Conservation (phyloP, 331 rosid genomes). For the Rhamnella rubrinervis region DNA sequence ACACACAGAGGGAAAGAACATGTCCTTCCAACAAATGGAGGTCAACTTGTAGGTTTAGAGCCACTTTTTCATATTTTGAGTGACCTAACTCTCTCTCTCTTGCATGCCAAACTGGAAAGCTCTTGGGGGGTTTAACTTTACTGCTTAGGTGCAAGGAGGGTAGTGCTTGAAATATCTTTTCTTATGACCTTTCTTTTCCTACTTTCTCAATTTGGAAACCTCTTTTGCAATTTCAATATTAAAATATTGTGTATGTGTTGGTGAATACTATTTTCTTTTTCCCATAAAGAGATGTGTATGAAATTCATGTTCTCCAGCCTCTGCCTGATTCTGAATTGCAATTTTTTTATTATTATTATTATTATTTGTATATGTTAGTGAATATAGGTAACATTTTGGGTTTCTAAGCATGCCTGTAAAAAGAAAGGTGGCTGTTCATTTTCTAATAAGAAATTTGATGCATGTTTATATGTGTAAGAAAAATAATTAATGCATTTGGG, state of each 20-base stretch:
- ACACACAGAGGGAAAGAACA: background rate
- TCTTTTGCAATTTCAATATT: background rate
- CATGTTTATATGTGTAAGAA: too few relatives aligned
- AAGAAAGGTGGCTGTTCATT: too few relatives aligned
- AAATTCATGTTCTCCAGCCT: background rate
- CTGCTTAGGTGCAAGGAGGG: background rate
- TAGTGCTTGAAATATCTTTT: slow-evolving; percentile 11
- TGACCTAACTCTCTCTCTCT: too few relatives aligned
- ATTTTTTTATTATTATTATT: too few relatives aligned
- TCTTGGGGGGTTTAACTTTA: too few relatives aligned
- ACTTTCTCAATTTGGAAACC: slow-evolving; percentile 21
- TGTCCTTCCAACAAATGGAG: background rate
- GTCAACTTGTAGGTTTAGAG: slow-evolving; percentile 3
- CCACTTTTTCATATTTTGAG: background rate
- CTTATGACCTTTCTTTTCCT: slow-evolving; percentile 8
- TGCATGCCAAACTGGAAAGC: too few relatives aligned
- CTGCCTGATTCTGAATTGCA: background rate
- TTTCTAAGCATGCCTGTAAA: too few relatives aligned
- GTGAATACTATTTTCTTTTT: background rate
- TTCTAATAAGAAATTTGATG: too few relatives aligned
- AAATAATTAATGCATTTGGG: too few relatives aligned
- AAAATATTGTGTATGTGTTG: background rate
- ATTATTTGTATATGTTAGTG: too few relatives aligned
- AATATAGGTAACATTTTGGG: too few relatives aligned
- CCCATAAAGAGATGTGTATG: background rate